Conservation (phyloP, 225 moss, liverwort and hornwort species). For the Sphagnum tenellum region DNA sequence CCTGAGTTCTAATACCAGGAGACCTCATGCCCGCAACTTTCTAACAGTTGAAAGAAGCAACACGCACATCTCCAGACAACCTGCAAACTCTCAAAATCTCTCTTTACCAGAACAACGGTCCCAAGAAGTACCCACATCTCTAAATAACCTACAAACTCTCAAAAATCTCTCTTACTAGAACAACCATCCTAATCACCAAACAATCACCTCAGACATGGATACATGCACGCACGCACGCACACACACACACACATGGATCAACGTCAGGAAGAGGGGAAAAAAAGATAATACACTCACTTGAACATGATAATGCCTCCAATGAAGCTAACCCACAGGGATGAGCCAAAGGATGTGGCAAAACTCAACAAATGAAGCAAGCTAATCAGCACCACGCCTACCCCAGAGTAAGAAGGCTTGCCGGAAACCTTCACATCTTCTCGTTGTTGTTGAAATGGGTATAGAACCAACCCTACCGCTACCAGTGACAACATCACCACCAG, state of each 20-base stretch:
- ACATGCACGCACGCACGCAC: neutral
- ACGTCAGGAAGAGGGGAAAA: neutral
- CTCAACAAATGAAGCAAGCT: conserved; percentile 48
- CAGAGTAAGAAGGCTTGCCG: conserved; percentile 5
- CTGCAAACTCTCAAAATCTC: no score
- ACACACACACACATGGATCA: neutral
- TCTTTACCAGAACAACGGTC: no score
- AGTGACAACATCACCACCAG: conserved; percentile 42
- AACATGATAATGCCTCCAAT: conserved; percentile 90
- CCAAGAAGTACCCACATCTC: no score
- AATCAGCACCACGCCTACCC: conserved; percentile 32
- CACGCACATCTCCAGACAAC: no score
- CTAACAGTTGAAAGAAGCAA: no score
- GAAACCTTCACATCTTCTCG: conserved; percentile 2
- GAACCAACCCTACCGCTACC: conserved; percentile 52
- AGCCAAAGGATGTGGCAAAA: conserved; percentile 68
- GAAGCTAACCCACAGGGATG: conserved; percentile 71
- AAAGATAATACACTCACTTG: conserved; percentile 27
- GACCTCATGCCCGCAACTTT: no score
- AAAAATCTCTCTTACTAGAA: neutral
- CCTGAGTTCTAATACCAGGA: no score
- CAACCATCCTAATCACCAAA: neutral
- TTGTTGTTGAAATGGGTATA: conserved; percentile 43
- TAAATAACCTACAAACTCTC: no score
- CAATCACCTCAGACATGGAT: neutral